Conservation (phyloP, 305 asterid species). For the Lippia alba region DNA sequence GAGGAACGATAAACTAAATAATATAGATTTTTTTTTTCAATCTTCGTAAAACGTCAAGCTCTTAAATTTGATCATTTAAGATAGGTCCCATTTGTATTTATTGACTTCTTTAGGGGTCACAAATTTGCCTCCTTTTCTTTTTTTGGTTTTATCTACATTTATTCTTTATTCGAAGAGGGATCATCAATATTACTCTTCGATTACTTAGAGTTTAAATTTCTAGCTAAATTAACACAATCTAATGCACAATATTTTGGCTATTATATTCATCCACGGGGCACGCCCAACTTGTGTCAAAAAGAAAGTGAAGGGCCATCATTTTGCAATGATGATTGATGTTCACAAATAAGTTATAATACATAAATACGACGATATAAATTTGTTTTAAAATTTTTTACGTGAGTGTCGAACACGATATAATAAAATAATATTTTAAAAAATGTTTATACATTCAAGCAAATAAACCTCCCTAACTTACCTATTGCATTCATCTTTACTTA, state of each 20-base stretch:
- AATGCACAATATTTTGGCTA: background rate
- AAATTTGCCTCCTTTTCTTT: too few species aligned
- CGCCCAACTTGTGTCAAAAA: background rate
- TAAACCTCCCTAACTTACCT: background rate
- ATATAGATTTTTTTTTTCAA: too few species aligned
- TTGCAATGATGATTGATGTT: conserved; percentile 13
- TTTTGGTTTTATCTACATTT: too few species aligned
- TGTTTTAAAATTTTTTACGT: too few species aligned
- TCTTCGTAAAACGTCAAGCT: background rate
- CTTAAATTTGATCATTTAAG: background rate
- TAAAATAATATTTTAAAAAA: too few species aligned
- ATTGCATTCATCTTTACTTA: conserved; percentile 2
- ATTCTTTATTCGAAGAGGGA: too few species aligned
- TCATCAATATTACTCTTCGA: too few species aligned
- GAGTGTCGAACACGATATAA: too few species aligned
- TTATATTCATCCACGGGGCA: background rate
- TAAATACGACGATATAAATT: too few species aligned
- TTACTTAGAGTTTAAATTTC: too few species aligned
- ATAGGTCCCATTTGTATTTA: background rate
- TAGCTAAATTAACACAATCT: too few species aligned
- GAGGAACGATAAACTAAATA: background rate
- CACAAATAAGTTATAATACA: too few species aligned
- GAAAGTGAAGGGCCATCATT: conserved; percentile 10
- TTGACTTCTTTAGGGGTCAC: background rate
- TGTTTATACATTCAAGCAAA: background rate